Evolutionary conservation across 140 eudicot genomes (phyloP), one percentile per base, ranked within the genome.

Genomic region (Oenanthe javanica): DNA sequence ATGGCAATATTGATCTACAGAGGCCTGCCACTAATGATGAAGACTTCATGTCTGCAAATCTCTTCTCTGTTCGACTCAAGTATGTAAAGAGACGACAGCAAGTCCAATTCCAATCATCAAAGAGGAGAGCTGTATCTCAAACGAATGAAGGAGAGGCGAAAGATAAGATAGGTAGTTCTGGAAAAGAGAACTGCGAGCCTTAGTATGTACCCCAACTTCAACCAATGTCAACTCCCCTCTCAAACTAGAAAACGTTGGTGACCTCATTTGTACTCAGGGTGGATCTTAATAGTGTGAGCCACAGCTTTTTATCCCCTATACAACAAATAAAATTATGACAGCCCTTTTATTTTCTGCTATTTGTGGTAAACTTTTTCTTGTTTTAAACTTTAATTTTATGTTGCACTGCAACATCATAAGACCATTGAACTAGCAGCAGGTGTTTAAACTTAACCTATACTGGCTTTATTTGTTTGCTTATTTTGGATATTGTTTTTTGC

Each of bases 1-100:
- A 92, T 66, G 94, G 97, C 52, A 90, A 89, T 78, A 89, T 92
- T 61, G 97, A 89, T 79, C 87, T 95, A 57, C 83, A 61, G 69
- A 61, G 14, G 69, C n/a, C 69, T n/a, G 69, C n/a, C 5, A 49
- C 38, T 1, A 76, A 51, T 12, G 87, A 46, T 4, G 79, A 48
- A 19, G 87, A 90, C 61, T 77, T 79, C 18, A 76, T 78, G 46
- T 95, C 84, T 38, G 84, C 5, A 61, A 90, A 86, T 48, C 93
- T 97, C 6, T 92, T 92, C 85, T 73, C 80, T 70, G 91, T 92
- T 36, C 88, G 79, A 13, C 90, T 92, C 52, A 89, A 75, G 79
- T 77, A 84, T n/a, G 5, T 0, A 27, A 89, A 86, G 83, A 85
- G 87, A 72, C 87, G 82, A 27, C 91, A 78, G 36, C 48, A 89